Conservation (phyloP, 2,329 filamentous ascomycete genomes). For the Penicillium oxalicum region DNA sequence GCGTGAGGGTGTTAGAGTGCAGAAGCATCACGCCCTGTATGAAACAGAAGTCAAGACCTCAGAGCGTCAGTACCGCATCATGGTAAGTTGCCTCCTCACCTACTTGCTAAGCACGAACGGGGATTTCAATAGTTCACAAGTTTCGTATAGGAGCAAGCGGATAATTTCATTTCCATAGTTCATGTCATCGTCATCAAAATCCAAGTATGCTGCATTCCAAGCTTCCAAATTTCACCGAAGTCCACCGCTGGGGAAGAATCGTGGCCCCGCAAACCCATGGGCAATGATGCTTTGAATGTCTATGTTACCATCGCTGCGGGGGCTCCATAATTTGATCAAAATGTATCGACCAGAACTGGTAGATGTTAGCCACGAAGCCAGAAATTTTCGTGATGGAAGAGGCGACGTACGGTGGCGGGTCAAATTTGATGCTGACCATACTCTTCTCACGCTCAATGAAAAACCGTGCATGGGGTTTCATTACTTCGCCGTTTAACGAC, state of each 20-base stretch:
- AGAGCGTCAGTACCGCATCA: no score
- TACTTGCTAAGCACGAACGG: no score
- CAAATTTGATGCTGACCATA: conserved; percentile 78
- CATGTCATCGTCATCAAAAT: neutral
- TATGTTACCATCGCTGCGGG: conserved; percentile 68
- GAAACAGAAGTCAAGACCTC: no score
- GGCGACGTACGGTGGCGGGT: conserved; percentile 37
- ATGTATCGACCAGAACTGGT: conserved; percentile 71
- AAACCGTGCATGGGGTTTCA: conserved; percentile 73
- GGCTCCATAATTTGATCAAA: conserved; percentile 84
- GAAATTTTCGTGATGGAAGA: neutral
- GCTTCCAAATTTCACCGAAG: conserved; percentile 42
- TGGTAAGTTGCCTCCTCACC: no score
- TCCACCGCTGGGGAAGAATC: conserved; percentile 70
- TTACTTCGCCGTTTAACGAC: conserved; percentile 40
- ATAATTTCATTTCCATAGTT: neutral
- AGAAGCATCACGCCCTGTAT: no score
- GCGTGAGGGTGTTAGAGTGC: no score
- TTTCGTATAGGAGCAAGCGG: neutral
- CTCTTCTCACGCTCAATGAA: conserved; percentile 76
- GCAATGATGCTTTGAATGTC: conserved; percentile 83
- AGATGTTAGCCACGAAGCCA: neutral
- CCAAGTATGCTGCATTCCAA: neutral
- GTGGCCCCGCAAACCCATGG: conserved; percentile 76
- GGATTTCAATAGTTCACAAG: neutral